Base-by-base conservation (phyloP, 192 early-diverging fungal genomes). In the Obelidium mucronatum region DNA sequence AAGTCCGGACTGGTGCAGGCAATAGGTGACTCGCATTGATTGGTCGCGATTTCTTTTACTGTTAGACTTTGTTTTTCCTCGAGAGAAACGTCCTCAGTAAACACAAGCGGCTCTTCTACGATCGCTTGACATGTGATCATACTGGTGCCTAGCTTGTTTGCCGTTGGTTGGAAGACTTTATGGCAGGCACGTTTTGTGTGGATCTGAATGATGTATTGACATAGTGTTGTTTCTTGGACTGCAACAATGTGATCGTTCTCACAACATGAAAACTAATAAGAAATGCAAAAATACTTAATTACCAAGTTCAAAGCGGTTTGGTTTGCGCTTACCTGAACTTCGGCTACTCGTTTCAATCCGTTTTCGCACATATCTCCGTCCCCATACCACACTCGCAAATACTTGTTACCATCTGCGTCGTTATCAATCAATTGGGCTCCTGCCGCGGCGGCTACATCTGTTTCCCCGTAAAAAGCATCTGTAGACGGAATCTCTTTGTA, bases 161-260 rank as follows among this genome's bases (percentile, higher is more conserved):
- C 1, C 28, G 44, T 26, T 42, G 66, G 28, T 67, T 67, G 24
- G 54, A 78, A 64, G 19, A 62, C 3, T 13, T 58, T 24, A 37
- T 78, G 34, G 79, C 95, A 97, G 28, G 95, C 85, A 8, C 83
- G 80, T 2, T 90, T 87, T 1, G 94, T 93, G 67, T 91, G 86
- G 22, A 97, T 87, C n/a, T 91, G 81, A 73, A 95, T 88, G 6
- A 90, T 84, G 62, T 97, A 97, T 44, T 86, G 80, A 80, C 95
- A 97, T 0, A 84, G 86, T 2, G 88, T 76, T 0, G 84, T 71
- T 76, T 97, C 95, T 8, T 82, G 81, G 28, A 94, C 87, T 0
- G 78, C 67, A 1, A 87, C 79, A 60, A 97, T 91, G 40, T 89
- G 85, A 35, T 93, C 91, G 35, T 87, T 78, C 3, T 82, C 65